Evolutionary conservation across 140 eudicot species (phyloP).

Genomic region (Oenanthe javanica): DNA sequence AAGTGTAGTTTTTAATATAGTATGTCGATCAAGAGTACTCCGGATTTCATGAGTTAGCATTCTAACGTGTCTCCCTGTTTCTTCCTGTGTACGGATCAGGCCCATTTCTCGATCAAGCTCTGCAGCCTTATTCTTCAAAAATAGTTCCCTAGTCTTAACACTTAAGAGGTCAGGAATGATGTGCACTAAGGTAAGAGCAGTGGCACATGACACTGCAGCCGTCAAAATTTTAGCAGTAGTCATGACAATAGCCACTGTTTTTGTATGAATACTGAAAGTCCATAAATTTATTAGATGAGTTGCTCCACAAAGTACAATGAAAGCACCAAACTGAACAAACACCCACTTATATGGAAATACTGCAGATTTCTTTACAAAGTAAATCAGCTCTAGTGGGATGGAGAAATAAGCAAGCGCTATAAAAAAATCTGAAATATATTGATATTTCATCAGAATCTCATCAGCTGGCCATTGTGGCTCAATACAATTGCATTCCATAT

Average conservation of each 20-base stretch:
- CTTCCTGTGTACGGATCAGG: slow-evolving; percentile 88
- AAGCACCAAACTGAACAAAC: slow-evolving; percentile 97
- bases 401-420: slow-evolving; percentile 98
- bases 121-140: slow-evolving; percentile 87
- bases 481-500: slow-evolving; percentile 95
- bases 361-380: slow-evolving; percentile 92
- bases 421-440: slow-evolving; percentile 92
- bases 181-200: slow-evolving; percentile 93
- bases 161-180: slow-evolving; percentile 90
- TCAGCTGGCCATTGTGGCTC: slow-evolving; percentile 98
- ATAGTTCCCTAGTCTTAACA: slow-evolving; percentile 86
- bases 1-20: slow-evolving; percentile 84
- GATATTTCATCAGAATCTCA: slow-evolving; percentile 86
- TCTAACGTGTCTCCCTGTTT: slow-evolving; percentile 92
- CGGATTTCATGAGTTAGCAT: slow-evolving; percentile 98
- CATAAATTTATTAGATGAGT: slow-evolving; percentile 89
- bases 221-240: slow-evolving; percentile 74
- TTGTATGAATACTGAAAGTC: slow-evolving; percentile 72
- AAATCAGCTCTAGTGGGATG: slow-evolving; percentile 88
- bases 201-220: slow-evolving; percentile 88
- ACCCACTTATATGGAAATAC: slow-evolving; percentile 98
- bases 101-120: slow-evolving; percentile 99
- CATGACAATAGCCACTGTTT: slow-evolving; percentile 83
- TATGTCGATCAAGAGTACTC: slow-evolving; percentile 95
- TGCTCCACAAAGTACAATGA: slow-evolving; percentile 93